Percentiles rank a stretch among this genome's conserved stretches.
Evolutionary conservation across 805 yeast species (phyloP).

Genomic region (Spathaspora passalidarum): DNA sequence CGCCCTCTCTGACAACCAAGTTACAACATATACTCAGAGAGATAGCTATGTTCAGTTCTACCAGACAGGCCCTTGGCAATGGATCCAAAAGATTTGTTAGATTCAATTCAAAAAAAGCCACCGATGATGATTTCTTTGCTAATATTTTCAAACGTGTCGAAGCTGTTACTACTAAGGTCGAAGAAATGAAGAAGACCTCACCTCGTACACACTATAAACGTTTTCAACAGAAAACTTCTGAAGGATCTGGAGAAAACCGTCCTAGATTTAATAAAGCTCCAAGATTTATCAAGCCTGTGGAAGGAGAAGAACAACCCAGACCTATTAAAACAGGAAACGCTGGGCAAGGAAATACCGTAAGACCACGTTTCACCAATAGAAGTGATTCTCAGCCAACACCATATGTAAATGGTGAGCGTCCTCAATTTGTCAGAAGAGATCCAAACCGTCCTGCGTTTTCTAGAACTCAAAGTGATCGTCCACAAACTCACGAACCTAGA

Average conservation of each 20-base stretch:
- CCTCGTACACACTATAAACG: not conserved
- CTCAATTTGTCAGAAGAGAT: not conserved
- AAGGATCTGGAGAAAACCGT: not conserved
- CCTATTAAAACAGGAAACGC: not conserved
- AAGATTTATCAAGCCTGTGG: not conserved
- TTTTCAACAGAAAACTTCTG: not conserved
- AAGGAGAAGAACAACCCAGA: not conserved
- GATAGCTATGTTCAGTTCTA: conserved; percentile 5
- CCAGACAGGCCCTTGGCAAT: conserved; percentile 1
- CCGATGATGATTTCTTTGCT: conserved; percentile 24
- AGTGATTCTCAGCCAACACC: not conserved
- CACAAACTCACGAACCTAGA: not conserved
- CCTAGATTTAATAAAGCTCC: not conserved
- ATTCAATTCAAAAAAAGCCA: conserved; percentile 8
- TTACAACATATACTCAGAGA: not conserved
- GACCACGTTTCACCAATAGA: not conserved
- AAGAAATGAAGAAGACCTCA: not conserved
- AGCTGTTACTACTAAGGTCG: conserved; percentile 18
- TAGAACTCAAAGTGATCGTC: not conserved
- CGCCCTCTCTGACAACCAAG: not conserved
- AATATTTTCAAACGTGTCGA: conserved; percentile 37
- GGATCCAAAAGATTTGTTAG: conserved; percentile 5
- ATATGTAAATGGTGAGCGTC: not conserved
- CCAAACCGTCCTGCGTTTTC: not conserved
- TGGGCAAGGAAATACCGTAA: not conserved